Percentiles rank a stretch among this genome's conserved stretches.
phyloP scores from a whole-genome alignment of 495 filamentous ascomycete genomes.

The Penicilliopsis zonata region DNA sequence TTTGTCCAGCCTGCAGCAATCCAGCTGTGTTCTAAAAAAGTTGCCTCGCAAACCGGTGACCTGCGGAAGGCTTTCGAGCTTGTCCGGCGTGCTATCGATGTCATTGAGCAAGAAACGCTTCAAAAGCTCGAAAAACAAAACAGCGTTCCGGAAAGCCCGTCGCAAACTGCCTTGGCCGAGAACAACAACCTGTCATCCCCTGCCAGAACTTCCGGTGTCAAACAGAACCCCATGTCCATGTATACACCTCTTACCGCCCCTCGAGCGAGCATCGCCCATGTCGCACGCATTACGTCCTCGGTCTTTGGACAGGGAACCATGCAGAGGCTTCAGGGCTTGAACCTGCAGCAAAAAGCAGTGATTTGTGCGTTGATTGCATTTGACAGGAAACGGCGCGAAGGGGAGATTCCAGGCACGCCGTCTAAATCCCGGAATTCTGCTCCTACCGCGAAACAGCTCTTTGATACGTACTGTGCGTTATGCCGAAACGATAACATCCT shows the following conservation, averaged over 20 bases:
- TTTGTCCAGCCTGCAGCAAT: slow-evolving; percentile 91
- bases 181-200: slow-evolving; percentile 61
- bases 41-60: slow-evolving; percentile 86
- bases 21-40: slow-evolving; percentile 85
- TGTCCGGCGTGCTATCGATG: slow-evolving; percentile 76
- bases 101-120: slow-evolving; percentile 71
- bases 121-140: slow-evolving; percentile 28
- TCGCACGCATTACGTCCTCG: slow-evolving; percentile 77
- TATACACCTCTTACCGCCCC: slow-evolving; percentile 68
- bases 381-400: slow-evolving; percentile 44
- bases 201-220: slow-evolving; percentile 12
- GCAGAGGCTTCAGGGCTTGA: slow-evolving; percentile 74
- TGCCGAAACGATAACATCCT: slow-evolving; percentile 77
- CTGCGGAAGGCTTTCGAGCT: slow-evolving; percentile 93
- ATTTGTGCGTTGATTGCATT: slow-evolving; percentile 77
- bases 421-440: slow-evolving; percentile 43
- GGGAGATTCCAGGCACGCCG: slow-evolving; percentile 36
- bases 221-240: slow-evolving; percentile 32
- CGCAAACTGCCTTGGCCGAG: slow-evolving; percentile 48
- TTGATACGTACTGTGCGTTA: slow-evolving; percentile 62
- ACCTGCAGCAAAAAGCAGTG: slow-evolving; percentile 92
- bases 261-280: slow-evolving; percentile 75
- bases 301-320: slow-evolving; percentile 75
- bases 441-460: slow-evolving; percentile 68
- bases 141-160: slow-evolving; percentile 26